Conservation (phyloP, 1,284 basidiomycete species). For the Phellopilus nigrolimitatus region DNA sequence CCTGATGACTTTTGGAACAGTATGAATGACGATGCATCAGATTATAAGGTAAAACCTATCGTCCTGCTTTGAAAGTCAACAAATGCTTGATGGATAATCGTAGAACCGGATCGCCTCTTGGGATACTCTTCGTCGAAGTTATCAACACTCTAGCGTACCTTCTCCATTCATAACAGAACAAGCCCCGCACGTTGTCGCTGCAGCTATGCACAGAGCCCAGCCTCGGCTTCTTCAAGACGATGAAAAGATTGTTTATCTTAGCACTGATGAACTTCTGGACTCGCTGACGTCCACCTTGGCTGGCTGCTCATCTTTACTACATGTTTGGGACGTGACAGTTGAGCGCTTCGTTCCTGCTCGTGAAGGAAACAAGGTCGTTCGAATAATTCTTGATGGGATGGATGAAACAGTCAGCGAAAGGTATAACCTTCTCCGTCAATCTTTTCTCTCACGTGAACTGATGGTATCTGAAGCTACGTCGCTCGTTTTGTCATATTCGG, state of each 20-base stretch:
- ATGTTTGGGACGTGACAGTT: conserved; percentile 49
- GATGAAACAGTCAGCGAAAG: conserved; percentile 52
- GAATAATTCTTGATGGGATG: conserved; percentile 47
- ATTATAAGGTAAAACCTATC: not conserved
- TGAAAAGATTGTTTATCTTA: conserved; percentile 38
- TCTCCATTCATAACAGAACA: conserved; percentile 66
- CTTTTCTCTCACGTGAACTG: too few relatives aligned
- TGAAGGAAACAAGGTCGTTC: conserved; percentile 29
- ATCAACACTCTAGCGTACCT: conserved; percentile 27
- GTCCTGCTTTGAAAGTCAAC: not conserved
- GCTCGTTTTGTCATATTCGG: conserved; percentile 60
- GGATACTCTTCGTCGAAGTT: conserved; percentile 45
- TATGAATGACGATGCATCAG: not conserved
- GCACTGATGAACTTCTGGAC: conserved; percentile 42
- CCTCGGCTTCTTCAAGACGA: conserved; percentile 36
- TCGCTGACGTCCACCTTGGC: conserved; percentile 51
- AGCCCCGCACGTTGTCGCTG: conserved; percentile 41
- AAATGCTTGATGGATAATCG: too few relatives aligned
- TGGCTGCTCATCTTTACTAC: conserved; percentile 60
- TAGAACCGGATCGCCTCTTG: conserved; percentile 13
- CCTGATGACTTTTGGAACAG: not conserved
- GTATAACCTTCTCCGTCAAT: too few relatives aligned
- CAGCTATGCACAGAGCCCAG: conserved; percentile 41
- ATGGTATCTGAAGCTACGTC: conserved; percentile 41
- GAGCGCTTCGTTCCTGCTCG: conserved; percentile 47